Base-by-base conservation (phyloP, 345 rosid species). In the Limnanthes douglasii region DNA sequence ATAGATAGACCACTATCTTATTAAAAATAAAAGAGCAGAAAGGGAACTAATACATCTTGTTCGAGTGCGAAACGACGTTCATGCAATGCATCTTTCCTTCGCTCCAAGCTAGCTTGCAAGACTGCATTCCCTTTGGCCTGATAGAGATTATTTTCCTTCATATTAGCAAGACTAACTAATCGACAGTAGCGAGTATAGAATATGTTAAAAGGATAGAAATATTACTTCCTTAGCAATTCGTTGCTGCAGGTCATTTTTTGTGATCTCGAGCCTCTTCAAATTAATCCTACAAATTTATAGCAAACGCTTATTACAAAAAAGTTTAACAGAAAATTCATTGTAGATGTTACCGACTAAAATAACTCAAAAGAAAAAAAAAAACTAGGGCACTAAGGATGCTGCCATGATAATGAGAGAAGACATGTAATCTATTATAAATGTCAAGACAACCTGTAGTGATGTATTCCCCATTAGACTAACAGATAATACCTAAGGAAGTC, bases 71-170 rank as follows among this genome's bases (percentile, higher is more conserved):
- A 58, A 41, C 98, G 95, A 38, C 95, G 81, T 55, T 90, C 98
- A 31, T 90, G 98, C 73, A 90, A 69, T 39, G 98, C 98, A 64
- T 90, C 95, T 66, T 90, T 90, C 65, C 98, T 74, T 63, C 95
- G 68, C 69, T 90, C 98, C 63, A 90, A 77, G 71, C 95, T 90
- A 53, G 86, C 94, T 57, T 90, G 98, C 41, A 90, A 62, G 52
- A 75, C 69, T 39, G 98, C 98, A 74, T 90, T 90, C 45, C 98
- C 98, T 60, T 84, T 72, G 21, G 95, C 92, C 98, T 90, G 60
- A 28, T 6, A 56, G 13, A 17, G 6, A 26, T 20, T 21, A 48
- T 29, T 9, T 21, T 22, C 29, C 17, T 53, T 27, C 18, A n/a
- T 31, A 29, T 60, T 45, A 70, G 54, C 26, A 41, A 45, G 20